A percentile compares a stretch with the other conserved stretches of the same genome.
Conservation (phyloP, 305 asterid genomes). For the Solanum chacoense region DNA sequence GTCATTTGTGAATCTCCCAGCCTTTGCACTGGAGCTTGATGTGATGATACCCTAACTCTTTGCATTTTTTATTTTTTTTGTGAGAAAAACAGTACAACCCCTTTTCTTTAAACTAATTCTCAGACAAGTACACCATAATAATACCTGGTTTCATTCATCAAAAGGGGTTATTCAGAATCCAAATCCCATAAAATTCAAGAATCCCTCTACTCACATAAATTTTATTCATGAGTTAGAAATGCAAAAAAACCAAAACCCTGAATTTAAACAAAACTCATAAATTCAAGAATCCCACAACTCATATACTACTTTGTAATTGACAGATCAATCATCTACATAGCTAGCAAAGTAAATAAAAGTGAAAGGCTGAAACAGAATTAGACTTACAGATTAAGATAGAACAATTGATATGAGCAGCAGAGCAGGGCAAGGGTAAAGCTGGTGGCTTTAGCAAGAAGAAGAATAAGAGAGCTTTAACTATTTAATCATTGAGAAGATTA, state of each 20-base stretch:
- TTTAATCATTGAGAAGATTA: constrained; percentile 2
- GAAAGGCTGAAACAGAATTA: neutral
- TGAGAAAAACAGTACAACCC: neutral
- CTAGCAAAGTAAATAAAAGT: neutral
- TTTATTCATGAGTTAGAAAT: neutral
- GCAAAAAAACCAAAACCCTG: neutral
- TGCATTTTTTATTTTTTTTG: constrained; percentile 38
- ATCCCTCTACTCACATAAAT: neutral
- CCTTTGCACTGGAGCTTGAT: constrained; percentile 73
- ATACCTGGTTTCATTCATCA: neutral
- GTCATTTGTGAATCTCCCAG: constrained; percentile 84
- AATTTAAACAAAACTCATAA: neutral
- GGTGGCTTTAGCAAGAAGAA: neutral
- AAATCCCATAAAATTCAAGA: neutral
- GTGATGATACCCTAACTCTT: constrained; percentile 71
- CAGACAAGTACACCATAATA: neutral
- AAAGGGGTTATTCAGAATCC: neutral
- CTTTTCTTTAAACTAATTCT: neutral
- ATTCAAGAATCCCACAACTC: neutral
- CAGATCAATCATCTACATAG: neutral
- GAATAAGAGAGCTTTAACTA: neutral
- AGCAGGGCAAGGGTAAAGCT: neutral
- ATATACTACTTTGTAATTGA: neutral
- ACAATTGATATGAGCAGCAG: neutral
- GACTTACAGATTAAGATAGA: constrained; percentile 9